Evolutionary conservation across 208 protist species (phyloP).

Genomic region (Trypanosoma cruzi): DNA sequence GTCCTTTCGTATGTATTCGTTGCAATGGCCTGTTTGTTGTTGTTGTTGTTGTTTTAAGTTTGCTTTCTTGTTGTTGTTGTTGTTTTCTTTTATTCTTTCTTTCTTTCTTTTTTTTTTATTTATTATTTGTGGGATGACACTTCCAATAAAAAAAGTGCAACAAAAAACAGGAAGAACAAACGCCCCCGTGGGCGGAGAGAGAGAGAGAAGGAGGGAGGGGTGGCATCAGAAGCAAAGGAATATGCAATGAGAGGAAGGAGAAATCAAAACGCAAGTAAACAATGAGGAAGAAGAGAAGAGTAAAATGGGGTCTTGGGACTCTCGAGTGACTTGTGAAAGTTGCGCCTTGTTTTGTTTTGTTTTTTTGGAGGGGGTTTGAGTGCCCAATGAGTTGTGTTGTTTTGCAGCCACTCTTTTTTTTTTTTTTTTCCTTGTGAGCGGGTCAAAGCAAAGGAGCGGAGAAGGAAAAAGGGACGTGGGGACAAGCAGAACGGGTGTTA

Average conservation of each 20-base stretch:
- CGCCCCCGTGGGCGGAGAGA: too few relatives aligned
- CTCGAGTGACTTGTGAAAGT: too few relatives aligned
- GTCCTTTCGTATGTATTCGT: too few relatives aligned
- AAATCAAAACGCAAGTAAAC: neutral
- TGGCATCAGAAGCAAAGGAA: neutral
- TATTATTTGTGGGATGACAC: neutral
- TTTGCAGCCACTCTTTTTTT: constrained; percentile 17
- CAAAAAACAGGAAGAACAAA: too few relatives aligned
- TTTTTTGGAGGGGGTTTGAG: too few relatives aligned
- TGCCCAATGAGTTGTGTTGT: neutral
- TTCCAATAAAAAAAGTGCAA: neutral
- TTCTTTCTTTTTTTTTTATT: constrained; percentile 4
- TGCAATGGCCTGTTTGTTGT: too few relatives aligned
- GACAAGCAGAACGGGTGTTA: constrained; percentile 8
- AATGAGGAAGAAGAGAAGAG: neutral
- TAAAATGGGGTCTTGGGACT: neutral
- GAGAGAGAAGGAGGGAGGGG: too few relatives aligned
- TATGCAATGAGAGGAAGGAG: neutral
- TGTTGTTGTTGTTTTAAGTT: constrained; percentile 5
- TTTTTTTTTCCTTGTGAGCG: constrained; percentile 4
- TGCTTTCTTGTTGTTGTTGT: constrained; percentile 15
- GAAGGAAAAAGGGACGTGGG: neutral
- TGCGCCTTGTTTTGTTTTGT: too few relatives aligned
- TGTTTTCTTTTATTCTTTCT: constrained; percentile 19
- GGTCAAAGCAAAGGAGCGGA: too few relatives aligned